A percentile compares a stretch with the other conserved stretches of the same genome.
Conservation (phyloP, 805 yeast species). For the Candida adriatica region DNA sequence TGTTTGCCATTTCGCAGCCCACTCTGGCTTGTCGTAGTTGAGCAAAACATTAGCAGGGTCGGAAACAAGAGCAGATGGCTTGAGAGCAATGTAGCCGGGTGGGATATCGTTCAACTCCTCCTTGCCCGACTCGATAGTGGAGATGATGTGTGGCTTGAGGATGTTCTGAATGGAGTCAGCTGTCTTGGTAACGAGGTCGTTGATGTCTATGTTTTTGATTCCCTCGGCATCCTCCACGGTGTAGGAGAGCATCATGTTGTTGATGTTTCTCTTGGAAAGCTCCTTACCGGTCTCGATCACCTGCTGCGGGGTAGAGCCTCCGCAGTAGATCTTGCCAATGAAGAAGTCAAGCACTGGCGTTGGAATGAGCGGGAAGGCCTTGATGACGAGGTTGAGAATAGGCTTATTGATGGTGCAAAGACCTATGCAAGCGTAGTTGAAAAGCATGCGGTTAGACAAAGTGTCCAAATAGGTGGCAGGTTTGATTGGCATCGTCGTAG, state of each 20-base stretch:
- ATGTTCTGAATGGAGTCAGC: constrained; percentile 60
- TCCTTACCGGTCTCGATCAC: constrained; percentile 65
- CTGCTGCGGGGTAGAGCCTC: constrained; percentile 73
- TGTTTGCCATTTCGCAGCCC: constrained; percentile 43
- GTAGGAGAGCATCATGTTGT: constrained; percentile 92
- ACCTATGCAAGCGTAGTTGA: constrained; percentile 65
- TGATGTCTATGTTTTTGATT: constrained; percentile 48
- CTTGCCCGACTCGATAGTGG: constrained; percentile 38
- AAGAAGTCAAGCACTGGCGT: constrained; percentile 58
- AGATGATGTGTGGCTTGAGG: constrained; percentile 62
- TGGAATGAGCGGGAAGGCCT: constrained; percentile 70
- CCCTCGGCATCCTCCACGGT: constrained; percentile 94
- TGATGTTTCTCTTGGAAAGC: constrained; percentile 66
- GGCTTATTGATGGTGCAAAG: constrained; percentile 59
- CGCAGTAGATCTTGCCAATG: constrained; percentile 81
- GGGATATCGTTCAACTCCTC: constrained; percentile 61
- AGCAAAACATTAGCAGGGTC: constrained; percentile 70
- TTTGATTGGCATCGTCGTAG: constrained; percentile 9
- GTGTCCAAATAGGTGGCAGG: constrained; percentile 39
- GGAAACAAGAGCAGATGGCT: constrained; percentile 83
- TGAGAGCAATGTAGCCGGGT: constrained; percentile 87
- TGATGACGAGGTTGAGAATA: constrained; percentile 53
- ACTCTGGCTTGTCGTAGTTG: constrained; percentile 50
- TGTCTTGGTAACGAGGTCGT: constrained; percentile 56
- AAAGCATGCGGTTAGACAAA: constrained; percentile 45